phyloP scores from a whole-genome alignment of 352 stramenopile genomes.

The Halophytophthora polymorphica region DNA sequence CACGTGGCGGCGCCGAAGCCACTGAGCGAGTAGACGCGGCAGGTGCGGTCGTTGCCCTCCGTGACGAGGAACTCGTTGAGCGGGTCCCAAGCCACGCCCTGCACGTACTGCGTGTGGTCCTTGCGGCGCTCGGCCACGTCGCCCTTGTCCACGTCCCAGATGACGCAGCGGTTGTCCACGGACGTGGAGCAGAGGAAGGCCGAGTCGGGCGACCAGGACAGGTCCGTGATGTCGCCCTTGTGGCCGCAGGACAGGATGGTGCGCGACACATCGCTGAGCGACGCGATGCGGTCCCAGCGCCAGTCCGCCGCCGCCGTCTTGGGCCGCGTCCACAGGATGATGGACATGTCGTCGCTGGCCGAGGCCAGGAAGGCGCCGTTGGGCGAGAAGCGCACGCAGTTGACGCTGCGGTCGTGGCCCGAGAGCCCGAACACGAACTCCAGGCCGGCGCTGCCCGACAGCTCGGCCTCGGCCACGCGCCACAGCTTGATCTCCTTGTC shows the following conservation, averaged over 20 bases:
- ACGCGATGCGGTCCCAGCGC: conserved; percentile 75
- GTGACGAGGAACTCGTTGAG: conserved; percentile 93
- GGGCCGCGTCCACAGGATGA: conserved; percentile 81
- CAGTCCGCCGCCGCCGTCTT: conserved; percentile 70
- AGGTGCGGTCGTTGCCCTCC: conserved; percentile 93
- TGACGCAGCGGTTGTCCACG: conserved; percentile 90
- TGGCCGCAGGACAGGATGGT: conserved; percentile 75
- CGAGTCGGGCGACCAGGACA: conserved; percentile 91
- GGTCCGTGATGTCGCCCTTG: conserved; percentile 90
- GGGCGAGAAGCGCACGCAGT: conserved; percentile 91
- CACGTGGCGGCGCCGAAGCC: conserved; percentile 55
- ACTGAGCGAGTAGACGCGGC: conserved; percentile 88
- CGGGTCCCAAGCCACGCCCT: conserved; percentile 95
- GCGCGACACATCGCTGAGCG: conserved; percentile 75
- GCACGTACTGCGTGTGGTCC: conserved; percentile 96
- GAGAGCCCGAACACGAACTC: conserved; percentile 84
- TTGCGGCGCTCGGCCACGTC: conserved; percentile 80
- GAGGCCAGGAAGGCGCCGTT: conserved; percentile 82
- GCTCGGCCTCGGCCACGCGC: conserved; percentile 37
- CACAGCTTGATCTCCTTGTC: conserved; percentile 90
- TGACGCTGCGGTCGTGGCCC: conserved; percentile 88
- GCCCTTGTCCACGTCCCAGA: conserved; percentile 84
- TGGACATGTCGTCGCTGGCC: conserved; percentile 86
- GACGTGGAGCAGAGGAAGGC: conserved; percentile 89
- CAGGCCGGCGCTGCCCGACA: conserved; percentile 22